Base-by-base conservation (phyloP, 441 rosid species). In the Manihot esculenta region DNA sequence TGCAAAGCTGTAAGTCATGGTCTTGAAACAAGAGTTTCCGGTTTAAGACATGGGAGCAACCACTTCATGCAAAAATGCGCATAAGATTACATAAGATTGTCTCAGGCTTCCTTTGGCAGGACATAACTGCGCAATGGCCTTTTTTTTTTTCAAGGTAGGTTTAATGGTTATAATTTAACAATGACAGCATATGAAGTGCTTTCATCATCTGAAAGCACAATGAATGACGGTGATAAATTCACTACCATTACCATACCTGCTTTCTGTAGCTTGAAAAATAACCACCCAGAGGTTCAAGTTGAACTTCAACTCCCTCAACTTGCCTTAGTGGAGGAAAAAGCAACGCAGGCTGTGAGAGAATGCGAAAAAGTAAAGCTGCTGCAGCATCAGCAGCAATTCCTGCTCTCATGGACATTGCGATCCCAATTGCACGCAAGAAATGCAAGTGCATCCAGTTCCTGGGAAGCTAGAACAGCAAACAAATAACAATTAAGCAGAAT, bases 361-460 rank as follows among this genome's bases (percentile, higher is more conserved):
- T 71, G 58, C 99, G 99, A 58, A 95, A 95, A 66, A 95, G 98
- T 76, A 95, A 85, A 63, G 99, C 99, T 58, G 97, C 99, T 10
- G 99, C 99, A 73, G 98, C 98, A 80, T 95, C 99, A 64, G 99
- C 97, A 74, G 99, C 99, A 71, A 95, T 88, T 72, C 98, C 98
- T 47, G 87, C 97, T 81, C 99, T 88, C 99, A 92, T 95, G 73
- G 99, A 95, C 98, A 95, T 95, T 44, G 98, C 99, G 57, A 86
- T 89, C 71, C 99, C 99, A 66, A 95, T 95, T 51, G 99, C 99
- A 64, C 99, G 95, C 87, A 95, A 84, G 84, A 95, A 95, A 77
- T 95, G 99, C 85, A 95, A 83, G 83, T 95, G 99, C 98, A 95
- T 87, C 99, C 99, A 95, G 80, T 95, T 95, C 80, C 94, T 87